Percentiles rank a stretch among this genome's conserved stretches.
Evolutionary conservation across 2,329 filamentous ascomycete species (phyloP).

Genomic region (Chaetomiaceae sp.): DNA sequence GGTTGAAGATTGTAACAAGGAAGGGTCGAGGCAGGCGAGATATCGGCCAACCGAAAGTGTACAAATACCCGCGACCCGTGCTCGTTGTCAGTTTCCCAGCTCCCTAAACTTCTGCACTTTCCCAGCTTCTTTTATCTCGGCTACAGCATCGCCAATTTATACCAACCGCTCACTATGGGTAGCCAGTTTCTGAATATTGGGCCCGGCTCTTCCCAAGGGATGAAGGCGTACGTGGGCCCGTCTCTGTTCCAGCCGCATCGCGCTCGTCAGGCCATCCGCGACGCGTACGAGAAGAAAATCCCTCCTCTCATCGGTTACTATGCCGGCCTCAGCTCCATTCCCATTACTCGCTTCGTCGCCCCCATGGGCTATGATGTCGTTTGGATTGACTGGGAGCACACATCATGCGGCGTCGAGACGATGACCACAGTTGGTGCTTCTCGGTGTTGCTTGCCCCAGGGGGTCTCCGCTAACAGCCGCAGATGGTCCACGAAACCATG

Average conservation of each 20-base stretch:
- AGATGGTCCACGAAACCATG: slow-evolving; percentile 45
- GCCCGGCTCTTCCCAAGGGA: slow-evolving; percentile 28
- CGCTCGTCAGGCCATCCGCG: slow-evolving; percentile 41
- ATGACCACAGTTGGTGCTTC: slow-evolving; percentile 38
- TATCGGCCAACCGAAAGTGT: too few relatives aligned
- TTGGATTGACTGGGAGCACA: slow-evolving; percentile 48
- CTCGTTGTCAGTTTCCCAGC: not conserved
- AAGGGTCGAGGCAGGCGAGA: too few relatives aligned
- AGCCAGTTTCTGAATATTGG: not conserved
- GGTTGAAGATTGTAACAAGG: too few relatives aligned
- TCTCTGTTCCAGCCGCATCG: slow-evolving; percentile 45
- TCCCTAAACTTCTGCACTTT: not conserved
- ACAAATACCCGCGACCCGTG: not conserved
- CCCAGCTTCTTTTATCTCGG: not conserved
- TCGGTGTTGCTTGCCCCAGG: not conserved
- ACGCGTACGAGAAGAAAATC: slow-evolving; percentile 44
- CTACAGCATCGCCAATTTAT: not conserved
- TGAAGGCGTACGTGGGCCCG: slow-evolving; percentile 40
- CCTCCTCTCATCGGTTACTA: slow-evolving; percentile 42
- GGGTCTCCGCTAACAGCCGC: not conserved
- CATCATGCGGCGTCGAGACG: slow-evolving; percentile 43
- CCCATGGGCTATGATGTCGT: slow-evolving; percentile 41
- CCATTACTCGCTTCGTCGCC: slow-evolving; percentile 39
- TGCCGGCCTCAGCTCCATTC: slow-evolving; percentile 37
- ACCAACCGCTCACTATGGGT: slow-evolving; percentile 8